A percentile compares a stretch with the other conserved stretches of the same genome.
phyloP scores from a whole-genome alignment of 257 asterid species.

The Lycium ferocissimum region DNA sequence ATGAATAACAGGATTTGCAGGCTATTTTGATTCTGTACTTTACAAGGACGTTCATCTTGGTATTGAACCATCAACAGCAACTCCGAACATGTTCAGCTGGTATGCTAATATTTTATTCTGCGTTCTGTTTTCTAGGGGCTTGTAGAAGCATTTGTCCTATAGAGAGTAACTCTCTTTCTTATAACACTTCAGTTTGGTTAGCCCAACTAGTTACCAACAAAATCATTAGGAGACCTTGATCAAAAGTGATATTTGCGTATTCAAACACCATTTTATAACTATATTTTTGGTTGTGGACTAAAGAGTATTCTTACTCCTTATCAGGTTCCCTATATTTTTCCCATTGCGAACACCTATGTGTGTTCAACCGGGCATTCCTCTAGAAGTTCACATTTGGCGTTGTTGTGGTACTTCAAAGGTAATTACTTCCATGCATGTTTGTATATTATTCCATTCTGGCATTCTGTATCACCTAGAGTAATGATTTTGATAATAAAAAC shows the following conservation, averaged over 20 bases:
- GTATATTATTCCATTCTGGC: background rate
- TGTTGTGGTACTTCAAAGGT: conserved; percentile 95
- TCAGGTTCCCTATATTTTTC: conserved; percentile 95
- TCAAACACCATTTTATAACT: background rate
- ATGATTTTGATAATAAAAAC: background rate
- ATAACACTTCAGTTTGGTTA: background rate
- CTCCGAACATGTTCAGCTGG: conserved; percentile 99
- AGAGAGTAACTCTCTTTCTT: background rate
- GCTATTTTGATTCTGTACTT: conserved; percentile 91
- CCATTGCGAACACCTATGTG: conserved; percentile 84
- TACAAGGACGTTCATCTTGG: conserved; percentile 97
- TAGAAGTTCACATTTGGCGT: conserved; percentile 92
- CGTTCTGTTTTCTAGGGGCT: background rate
- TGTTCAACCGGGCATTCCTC: conserved; percentile 63
- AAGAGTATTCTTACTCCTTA: conserved; percentile 27
- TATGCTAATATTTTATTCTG: conserved; percentile 38
- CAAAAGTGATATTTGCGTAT: background rate
- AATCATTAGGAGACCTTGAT: background rate
- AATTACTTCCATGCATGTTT: conserved; percentile 17
- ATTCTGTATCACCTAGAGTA: conserved; percentile 3
- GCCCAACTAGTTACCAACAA: background rate
- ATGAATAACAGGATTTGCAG: conserved; percentile 77
- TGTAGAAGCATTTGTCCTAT: background rate
- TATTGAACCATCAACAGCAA: conserved; percentile 90
- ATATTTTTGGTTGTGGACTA: background rate